Evolutionary conservation across 2,329 filamentous ascomycete genomes (phyloP).

Genomic region (Podosphaera xanthii): DNA sequence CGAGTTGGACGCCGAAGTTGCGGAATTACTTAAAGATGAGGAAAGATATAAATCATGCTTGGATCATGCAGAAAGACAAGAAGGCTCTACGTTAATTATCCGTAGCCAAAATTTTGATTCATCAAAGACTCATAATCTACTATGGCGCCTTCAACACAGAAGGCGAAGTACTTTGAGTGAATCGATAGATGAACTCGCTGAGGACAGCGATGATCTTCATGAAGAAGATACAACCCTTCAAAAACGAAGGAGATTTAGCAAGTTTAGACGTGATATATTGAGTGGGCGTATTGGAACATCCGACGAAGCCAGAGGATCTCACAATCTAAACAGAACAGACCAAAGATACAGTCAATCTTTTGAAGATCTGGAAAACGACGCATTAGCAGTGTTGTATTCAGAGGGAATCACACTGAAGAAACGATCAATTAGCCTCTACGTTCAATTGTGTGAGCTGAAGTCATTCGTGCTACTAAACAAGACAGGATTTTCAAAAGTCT

Average conservation of each 20-base stretch:
- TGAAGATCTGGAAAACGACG: conserved; percentile 60
- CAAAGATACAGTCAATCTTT: conserved; percentile 42
- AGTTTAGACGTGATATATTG: conserved; percentile 10
- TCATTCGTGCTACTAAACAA: conserved; percentile 91
- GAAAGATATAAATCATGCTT: conserved; percentile 30
- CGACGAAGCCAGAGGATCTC: conserved; percentile 37
- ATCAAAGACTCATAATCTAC: conserved; percentile 25
- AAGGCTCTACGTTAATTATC: conserved; percentile 20
- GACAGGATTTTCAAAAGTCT: conserved; percentile 84
- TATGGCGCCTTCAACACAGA: conserved; percentile 24
- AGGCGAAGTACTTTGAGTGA: conserved; percentile 23
- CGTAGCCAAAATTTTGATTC: conserved; percentile 21
- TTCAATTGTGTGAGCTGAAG: conserved; percentile 82
- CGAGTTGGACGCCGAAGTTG: conserved; percentile 65
- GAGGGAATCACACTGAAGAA: conserved; percentile 77
- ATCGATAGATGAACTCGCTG: conserved; percentile 30
- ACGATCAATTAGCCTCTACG: conserved; percentile 66
- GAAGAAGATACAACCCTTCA: conserved; percentile 29
- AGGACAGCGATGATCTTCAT: conserved; percentile 44
- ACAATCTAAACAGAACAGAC: conserved; percentile 33
- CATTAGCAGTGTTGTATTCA: conserved; percentile 42
- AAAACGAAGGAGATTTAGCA: conserved; percentile 18
- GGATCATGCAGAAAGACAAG: conserved; percentile 16
- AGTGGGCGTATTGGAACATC: conserved; percentile 7
- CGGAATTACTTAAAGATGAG: conserved; percentile 53